Evolutionary conservation across 2,329 filamentous ascomycete species (phyloP).

Genomic region (Fusarium buxicola): DNA sequence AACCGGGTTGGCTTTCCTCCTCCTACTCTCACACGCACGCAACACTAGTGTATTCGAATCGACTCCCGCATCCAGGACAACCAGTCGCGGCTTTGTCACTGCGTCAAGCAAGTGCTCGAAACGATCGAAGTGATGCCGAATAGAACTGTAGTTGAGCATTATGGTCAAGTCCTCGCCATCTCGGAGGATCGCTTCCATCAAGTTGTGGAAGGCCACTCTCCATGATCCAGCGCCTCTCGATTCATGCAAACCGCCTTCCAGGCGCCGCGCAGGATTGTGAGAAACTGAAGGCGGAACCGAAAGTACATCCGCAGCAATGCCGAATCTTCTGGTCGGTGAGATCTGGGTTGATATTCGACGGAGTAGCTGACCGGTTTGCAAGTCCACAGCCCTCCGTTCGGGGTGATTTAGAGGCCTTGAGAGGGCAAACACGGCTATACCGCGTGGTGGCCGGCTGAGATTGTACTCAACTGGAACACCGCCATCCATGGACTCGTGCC

Average conservation of each 20-base stretch:
- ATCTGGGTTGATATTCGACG: constrained; percentile 57
- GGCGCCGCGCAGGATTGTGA: constrained; percentile 26
- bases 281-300: constrained; percentile 35
- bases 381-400: constrained; percentile 56
- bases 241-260: constrained; percentile 41
- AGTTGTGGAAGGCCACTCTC: constrained; percentile 66
- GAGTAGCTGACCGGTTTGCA: constrained; percentile 60
- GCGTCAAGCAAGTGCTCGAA: constrained; percentile 63
- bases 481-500: constrained; percentile 49
- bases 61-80: constrained; percentile 65
- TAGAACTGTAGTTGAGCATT: constrained; percentile 65
- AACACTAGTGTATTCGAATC: constrained; percentile 63
- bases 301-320: constrained; percentile 48
- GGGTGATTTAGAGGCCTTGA: constrained; percentile 47
- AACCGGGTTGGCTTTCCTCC: constrained; percentile 12
- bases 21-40: constrained; percentile 9
- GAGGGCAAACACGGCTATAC: constrained; percentile 54
- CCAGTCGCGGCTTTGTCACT: constrained; percentile 63
- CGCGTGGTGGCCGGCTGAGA: constrained; percentile 54
- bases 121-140: constrained; percentile 64
- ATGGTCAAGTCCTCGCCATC: constrained; percentile 72
- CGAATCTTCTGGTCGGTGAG: constrained; percentile 63
- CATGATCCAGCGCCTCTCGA: constrained; percentile 56
- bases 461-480: constrained; percentile 55
- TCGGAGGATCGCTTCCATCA: constrained; percentile 67